Base-by-base conservation (phyloP, 139 green algal genomes). In the Edaphochlamys debaryana region DNA sequence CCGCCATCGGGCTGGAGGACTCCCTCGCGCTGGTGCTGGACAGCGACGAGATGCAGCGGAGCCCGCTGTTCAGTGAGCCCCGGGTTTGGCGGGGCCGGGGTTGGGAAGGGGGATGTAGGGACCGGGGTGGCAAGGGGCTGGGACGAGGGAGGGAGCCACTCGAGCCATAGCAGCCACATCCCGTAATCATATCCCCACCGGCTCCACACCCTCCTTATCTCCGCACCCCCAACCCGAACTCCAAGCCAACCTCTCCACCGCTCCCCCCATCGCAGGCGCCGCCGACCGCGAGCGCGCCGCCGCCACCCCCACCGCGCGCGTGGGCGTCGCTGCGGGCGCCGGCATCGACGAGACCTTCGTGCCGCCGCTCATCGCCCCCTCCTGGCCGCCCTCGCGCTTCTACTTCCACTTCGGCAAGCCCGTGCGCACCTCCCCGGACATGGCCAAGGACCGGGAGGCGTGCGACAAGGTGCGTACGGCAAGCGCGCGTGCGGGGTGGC, bases 321-420 rank as follows among this genome's bases (percentile, higher is more conserved):
- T 79, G 19, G 82, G 82, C 32, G 73, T 87, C 37, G 52, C 64
- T 0, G 66, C 29, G 30, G 82, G 79, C 25, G 29, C 40, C 1
- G 48, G 52, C 2, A 52, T 67, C 27, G 82, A 88, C 68, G 71
- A 88, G 69, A 76, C 36, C 25, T 89, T 89, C 85, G 67, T 89
- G 19, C 90, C 91, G 36, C 91, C 94, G 17, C 36, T 98, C 67
- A 89, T 94, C 22, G 75, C 92, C 40, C 91, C 91, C 75, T 30
- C 74, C 22, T 38, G 40, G 68, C 58, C 88, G 41, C 93, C 94
- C 15, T 71, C 50, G 3, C 93, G 97, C 60, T 92, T 98, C 67
- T 99, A 99, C 89, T 99, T 97, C 87, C 79, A 92, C 19, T 98
- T 99, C 79, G 86, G 93, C 30, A 37, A 87, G 79, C 95, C 96